phyloP scores from a whole-genome alignment of 768 basidiomycete genomes.

The Russula vinacea region DNA sequence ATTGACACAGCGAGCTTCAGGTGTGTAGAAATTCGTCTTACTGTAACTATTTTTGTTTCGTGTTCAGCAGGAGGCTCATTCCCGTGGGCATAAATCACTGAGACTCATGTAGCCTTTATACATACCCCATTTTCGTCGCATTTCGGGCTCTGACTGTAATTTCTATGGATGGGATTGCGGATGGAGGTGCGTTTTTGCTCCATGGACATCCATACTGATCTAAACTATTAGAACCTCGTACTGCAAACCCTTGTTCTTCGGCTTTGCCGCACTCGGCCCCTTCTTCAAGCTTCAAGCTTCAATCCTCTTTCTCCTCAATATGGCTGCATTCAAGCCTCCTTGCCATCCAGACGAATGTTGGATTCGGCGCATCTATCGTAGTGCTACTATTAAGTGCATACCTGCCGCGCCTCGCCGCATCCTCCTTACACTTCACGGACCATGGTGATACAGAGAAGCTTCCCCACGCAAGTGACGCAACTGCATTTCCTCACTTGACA shows the following conservation, averaged over 20 bases:
- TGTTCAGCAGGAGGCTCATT: background rate
- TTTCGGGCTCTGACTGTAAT: conserved; percentile 93
- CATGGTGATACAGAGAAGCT: conserved; percentile 52
- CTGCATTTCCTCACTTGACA: conserved; percentile 83
- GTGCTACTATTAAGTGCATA: conserved; percentile 93
- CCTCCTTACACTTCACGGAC: conserved; percentile 18
- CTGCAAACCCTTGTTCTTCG: conserved; percentile 61
- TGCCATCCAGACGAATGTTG: conserved; percentile 75
- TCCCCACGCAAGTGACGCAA: conserved; percentile 66
- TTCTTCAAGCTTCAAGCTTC: too few relatives aligned
- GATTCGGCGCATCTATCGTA: conserved; percentile 82
- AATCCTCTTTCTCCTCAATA: conserved; percentile 57
- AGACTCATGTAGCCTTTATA: conserved; percentile 61
- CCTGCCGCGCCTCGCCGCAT: conserved; percentile 66
- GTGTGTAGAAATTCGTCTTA: conserved; percentile 42
- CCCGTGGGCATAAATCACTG: background rate
- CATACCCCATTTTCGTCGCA: conserved; percentile 83
- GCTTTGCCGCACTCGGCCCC: conserved; percentile 73
- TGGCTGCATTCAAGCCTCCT: conserved; percentile 70
- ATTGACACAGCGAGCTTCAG: conserved; percentile 91
- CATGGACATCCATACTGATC: too few relatives aligned
- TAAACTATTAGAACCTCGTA: conserved; percentile 14
- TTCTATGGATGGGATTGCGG: conserved; percentile 88
- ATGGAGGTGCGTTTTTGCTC: conserved; percentile 61
- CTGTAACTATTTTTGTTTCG: too few relatives aligned